These are phyloP conservation scores for Rutstroemia sp. DNA, from an alignment of 2,329 filamentous ascomycete genomes.

Conservation along the genomic window DNA sequence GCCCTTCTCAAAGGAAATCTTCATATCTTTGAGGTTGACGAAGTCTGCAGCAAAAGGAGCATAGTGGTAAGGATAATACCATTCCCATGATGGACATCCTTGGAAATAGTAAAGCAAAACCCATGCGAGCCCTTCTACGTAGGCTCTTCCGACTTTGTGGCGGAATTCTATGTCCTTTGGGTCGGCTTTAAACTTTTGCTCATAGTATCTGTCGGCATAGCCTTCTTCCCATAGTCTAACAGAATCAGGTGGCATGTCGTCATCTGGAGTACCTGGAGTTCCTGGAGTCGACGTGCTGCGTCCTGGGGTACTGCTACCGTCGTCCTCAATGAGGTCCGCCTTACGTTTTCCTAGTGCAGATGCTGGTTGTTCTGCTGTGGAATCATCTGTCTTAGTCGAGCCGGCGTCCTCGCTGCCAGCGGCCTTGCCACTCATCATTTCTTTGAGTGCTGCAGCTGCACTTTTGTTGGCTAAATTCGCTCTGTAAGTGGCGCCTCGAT, in stretches of 20 bases:
- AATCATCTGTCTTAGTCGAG: slow-evolving; percentile 7
- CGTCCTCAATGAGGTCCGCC: slow-evolving; percentile 59
- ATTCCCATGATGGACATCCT: slow-evolving; percentile 96
- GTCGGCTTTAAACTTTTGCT: slow-evolving; percentile 87
- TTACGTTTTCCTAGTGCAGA: slow-evolving; percentile 69
- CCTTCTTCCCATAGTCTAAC: slow-evolving; percentile 92
- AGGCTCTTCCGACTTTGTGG: slow-evolving; percentile 80
- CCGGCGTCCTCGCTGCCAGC: slow-evolving; percentile 13
- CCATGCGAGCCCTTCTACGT: slow-evolving; percentile 92
- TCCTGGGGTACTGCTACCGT: slow-evolving; percentile 49
- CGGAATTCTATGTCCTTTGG: slow-evolving; percentile 79
- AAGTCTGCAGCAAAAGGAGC: slow-evolving; percentile 97
- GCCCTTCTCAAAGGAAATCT: slow-evolving; percentile 76
- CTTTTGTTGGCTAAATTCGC: slow-evolving; percentile 87
- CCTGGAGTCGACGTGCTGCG: slow-evolving; percentile 48
- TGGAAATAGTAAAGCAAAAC: slow-evolving; percentile 97
- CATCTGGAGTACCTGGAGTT: slow-evolving; percentile 38
- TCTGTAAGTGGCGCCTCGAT: slow-evolving; percentile 57
- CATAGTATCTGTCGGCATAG: slow-evolving; percentile 92
- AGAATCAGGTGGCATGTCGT: slow-evolving; percentile 66
- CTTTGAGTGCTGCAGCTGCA: slow-evolving; percentile 81
- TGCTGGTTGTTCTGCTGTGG: slow-evolving; percentile 32
- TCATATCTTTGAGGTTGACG: slow-evolving; percentile 69
- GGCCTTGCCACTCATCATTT: slow-evolving; percentile 48
- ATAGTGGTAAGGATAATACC: slow-evolving; percentile 99